Evolutionary conservation across 139 green algal species (phyloP).

Genomic region (Closterium sp.): DNA sequence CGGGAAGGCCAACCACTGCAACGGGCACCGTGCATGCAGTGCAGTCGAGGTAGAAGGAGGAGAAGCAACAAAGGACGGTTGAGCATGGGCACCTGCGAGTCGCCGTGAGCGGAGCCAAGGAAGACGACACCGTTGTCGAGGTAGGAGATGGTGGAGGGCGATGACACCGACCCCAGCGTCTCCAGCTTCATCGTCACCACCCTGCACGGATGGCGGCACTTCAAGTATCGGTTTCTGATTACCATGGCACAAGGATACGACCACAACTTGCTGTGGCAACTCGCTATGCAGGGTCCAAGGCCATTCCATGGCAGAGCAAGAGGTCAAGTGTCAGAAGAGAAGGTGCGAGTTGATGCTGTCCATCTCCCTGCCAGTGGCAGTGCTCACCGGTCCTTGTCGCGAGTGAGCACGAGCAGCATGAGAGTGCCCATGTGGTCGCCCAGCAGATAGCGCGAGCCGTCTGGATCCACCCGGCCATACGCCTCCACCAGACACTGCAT

Average conservation of each 20-base stretch:
- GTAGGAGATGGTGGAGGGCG: constrained; percentile 79
- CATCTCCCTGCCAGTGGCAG: not conserved
- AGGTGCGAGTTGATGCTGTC: no score
- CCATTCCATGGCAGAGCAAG: no score
- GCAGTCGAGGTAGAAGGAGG: no score
- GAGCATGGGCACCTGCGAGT: constrained; percentile 41
- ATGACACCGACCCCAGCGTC: constrained; percentile 72
- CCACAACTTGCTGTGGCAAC: no score
- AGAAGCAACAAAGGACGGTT: not conserved
- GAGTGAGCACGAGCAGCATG: constrained; percentile 79
- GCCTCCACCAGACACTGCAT: constrained; percentile 59
- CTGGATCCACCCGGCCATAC: constrained; percentile 68
- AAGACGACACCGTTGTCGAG: constrained; percentile 92
- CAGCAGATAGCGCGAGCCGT: constrained; percentile 86
- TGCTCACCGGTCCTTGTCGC: constrained; percentile 57
- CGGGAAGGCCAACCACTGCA: no score
- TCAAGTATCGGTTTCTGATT: no score
- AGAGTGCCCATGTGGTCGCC: constrained; percentile 76
- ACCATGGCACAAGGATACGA: no score
- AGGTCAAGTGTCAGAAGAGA: no score
- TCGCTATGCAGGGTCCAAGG: no score
- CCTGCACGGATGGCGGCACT: no score
- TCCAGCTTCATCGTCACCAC: constrained; percentile 79
- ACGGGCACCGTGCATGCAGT: no score
- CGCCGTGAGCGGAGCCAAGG: constrained; percentile 67